phyloP scores from a whole-genome alignment of 2,329 filamentous ascomycete species.

The Metarhizium robertsii region DNA sequence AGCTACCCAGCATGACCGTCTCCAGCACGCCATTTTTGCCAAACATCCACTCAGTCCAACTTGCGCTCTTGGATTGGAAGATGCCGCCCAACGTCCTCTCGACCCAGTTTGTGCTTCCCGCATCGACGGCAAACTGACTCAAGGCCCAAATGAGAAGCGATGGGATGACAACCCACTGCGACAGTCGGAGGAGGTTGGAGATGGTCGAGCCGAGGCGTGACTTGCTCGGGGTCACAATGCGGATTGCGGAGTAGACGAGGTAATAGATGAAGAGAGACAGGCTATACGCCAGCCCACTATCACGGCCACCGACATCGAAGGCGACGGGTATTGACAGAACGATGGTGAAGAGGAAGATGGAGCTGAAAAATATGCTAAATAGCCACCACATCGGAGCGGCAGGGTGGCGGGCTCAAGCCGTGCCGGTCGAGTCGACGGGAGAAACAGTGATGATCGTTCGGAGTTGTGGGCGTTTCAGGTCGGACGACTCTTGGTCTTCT shows the following conservation, averaged over 20 bases:
- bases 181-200: constrained; percentile 58
- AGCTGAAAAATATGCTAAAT: constrained; percentile 68
- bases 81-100: constrained; percentile 66
- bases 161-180: constrained; percentile 83
- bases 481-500: not conserved
- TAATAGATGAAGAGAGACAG: constrained; percentile 85
- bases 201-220: constrained; percentile 68
- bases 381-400: constrained; percentile 65
- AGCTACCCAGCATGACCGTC: constrained; percentile 68
- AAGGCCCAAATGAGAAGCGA: constrained; percentile 87
- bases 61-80: constrained; percentile 51
- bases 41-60: constrained; percentile 76
- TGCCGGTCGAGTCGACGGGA: constrained; percentile 5
- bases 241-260: constrained; percentile 73
- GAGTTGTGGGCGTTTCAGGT: not conserved
- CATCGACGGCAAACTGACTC: constrained; percentile 89
- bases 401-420: constrained; percentile 15
- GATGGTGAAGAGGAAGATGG: constrained; percentile 81
- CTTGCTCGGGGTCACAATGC: constrained; percentile 68
- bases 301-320: constrained; percentile 94
- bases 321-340: constrained; percentile 93
- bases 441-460: not conserved
- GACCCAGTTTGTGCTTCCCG: constrained; percentile 70
- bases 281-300: constrained; percentile 90
- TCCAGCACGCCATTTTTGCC: constrained; percentile 78